Conservation (phyloP, 768 basidiomycete species). For the Amanita exitialis region DNA sequence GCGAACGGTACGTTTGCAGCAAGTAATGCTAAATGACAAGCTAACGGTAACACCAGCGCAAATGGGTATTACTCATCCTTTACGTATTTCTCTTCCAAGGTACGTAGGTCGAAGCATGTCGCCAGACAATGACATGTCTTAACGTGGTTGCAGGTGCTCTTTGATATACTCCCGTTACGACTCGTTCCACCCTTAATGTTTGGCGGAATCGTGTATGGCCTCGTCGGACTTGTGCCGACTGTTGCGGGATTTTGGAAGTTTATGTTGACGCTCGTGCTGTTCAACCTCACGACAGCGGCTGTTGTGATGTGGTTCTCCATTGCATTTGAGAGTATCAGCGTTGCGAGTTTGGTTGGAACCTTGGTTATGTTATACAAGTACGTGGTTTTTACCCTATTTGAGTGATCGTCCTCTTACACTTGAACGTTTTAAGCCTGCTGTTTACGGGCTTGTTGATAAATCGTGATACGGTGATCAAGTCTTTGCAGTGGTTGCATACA, state of each 20-base stretch:
- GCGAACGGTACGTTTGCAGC: slow-evolving; percentile 64
- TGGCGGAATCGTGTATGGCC: slow-evolving; percentile 90
- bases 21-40: background rate
- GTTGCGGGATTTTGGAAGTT: slow-evolving; percentile 97
- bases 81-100: slow-evolving; percentile 96
- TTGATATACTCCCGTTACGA: slow-evolving; percentile 91
- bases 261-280: slow-evolving; percentile 88
- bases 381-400: slow-evolving; percentile 20
- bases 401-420: background rate
- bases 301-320: slow-evolving; percentile 88
- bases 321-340: slow-evolving; percentile 73
- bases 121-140: background rate
- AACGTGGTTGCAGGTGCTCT: slow-evolving; percentile 54
- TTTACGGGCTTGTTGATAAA: slow-evolving; percentile 97
- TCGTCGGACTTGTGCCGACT: slow-evolving; percentile 89
- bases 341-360: slow-evolving; percentile 92
- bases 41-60: slow-evolving; percentile 21
- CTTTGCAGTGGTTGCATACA: slow-evolving; percentile 80
- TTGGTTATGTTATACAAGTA: slow-evolving; percentile 98
- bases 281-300: slow-evolving; percentile 93
- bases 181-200: slow-evolving; percentile 93
- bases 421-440: slow-evolving; percentile 48
- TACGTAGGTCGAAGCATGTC: slow-evolving; percentile 14
- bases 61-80: slow-evolving; percentile 98
- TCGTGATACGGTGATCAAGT: slow-evolving; percentile 67